Percentiles rank a stretch among this genome's conserved stretches.
These are phyloP conservation scores for Colletotrichum spaethianum DNA, from an alignment of 2,329 filamentous ascomycete species.

Conservation along the genomic window DNA sequence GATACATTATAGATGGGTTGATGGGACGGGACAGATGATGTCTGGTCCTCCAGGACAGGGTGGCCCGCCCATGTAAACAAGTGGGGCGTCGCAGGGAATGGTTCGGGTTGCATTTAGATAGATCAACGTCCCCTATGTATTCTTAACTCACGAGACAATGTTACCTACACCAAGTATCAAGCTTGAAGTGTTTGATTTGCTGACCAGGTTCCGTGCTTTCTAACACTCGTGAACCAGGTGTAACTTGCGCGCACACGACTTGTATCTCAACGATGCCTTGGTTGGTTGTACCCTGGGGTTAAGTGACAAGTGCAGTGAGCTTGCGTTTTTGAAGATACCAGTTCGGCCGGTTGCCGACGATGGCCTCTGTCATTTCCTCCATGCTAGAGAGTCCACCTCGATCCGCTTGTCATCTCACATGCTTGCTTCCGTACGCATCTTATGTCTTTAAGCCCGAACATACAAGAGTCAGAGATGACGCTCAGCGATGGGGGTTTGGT, in stretches of 20 bases:
- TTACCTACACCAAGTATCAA: background rate
- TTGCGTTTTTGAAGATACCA: background rate
- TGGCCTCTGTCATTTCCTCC: background rate
- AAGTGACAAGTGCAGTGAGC: background rate
- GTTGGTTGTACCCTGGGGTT: background rate
- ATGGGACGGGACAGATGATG: conserved; percentile 62
- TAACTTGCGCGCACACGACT: background rate
- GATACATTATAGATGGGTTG: conserved; percentile 57
- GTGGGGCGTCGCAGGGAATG: background rate
- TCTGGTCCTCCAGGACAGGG: conserved; percentile 42
- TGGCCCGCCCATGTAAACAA: conserved; percentile 6
- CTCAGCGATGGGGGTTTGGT: background rate
- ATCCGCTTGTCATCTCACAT: no score
- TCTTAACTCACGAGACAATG: background rate
- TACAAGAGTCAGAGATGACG: background rate
- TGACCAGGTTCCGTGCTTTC: background rate
- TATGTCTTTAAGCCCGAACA: background rate
- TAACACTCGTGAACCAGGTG: background rate
- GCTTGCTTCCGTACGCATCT: background rate
- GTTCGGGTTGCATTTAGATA: background rate
- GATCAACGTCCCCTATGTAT: background rate
- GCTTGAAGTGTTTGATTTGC: background rate
- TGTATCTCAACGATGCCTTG: background rate
- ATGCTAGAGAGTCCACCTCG: background rate
- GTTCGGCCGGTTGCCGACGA: background rate